phyloP scores from a whole-genome alignment of 441 rosid genomes.

The Erodium trifolium region DNA sequence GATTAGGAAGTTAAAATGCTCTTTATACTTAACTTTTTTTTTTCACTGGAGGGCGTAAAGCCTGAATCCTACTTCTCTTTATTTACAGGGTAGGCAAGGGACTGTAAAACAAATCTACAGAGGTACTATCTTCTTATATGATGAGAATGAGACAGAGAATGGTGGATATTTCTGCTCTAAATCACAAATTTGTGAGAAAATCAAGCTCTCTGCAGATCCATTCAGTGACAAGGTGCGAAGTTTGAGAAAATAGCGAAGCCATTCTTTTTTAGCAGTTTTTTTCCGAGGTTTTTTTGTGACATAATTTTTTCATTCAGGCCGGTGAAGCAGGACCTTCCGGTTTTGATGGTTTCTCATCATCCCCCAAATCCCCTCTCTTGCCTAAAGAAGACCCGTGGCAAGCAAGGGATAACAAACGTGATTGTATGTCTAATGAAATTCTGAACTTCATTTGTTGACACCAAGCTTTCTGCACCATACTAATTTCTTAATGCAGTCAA shows the following conservation, averaged over 20 bases:
- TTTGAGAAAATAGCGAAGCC: background rate
- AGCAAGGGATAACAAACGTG: conserved; percentile 43
- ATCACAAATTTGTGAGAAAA: conserved; percentile 69
- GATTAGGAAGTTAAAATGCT: conserved; percentile 8
- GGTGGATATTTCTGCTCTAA: conserved; percentile 78
- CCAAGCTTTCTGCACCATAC: conserved; percentile 8
- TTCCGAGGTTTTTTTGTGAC: conserved; percentile 9
- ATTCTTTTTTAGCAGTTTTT: background rate
- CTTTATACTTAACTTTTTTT: background rate
- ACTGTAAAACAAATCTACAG: conserved; percentile 73
- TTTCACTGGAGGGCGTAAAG: background rate
- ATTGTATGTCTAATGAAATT: conserved; percentile 44
- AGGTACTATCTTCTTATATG: conserved; percentile 60
- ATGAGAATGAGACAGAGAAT: conserved; percentile 61
- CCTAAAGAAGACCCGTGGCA: conserved; percentile 60
- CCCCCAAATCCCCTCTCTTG: conserved; percentile 71
- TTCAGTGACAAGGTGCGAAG: conserved; percentile 46
- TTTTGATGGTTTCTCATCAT: conserved; percentile 53
- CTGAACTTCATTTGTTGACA: conserved; percentile 2
- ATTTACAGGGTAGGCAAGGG: conserved; percentile 80
- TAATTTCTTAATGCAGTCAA: conserved; percentile 52
- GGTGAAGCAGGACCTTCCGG: conserved; percentile 40
- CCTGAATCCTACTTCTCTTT: conserved; percentile 13
- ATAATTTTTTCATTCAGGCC: conserved; percentile 35
- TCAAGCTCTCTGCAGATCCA: conserved; percentile 39